A percentile compares a stretch with the other conserved stretches of the same genome.
These are phyloP conservation scores for Pleurotus tuoliensis DNA, from an alignment of 768 basidiomycete species.

Conservation along the genomic window DNA sequence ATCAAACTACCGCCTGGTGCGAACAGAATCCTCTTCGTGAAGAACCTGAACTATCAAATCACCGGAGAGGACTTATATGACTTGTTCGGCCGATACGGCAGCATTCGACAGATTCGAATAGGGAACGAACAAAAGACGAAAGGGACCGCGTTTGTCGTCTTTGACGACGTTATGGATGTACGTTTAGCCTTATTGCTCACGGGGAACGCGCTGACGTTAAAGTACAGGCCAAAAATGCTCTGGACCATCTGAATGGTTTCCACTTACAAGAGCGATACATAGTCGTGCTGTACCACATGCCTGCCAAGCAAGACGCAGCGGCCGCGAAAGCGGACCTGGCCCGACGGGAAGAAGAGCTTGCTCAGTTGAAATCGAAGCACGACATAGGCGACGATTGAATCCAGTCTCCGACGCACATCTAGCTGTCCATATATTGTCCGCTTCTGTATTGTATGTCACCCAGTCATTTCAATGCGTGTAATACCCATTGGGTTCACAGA, in stretches of 20 bases:
- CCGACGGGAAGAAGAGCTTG: conserved; percentile 86
- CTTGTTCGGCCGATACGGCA: conserved; percentile 95
- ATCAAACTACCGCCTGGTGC: conserved; percentile 89
- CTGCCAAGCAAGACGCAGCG: conserved; percentile 92
- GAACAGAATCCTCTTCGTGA: conserved; percentile 89
- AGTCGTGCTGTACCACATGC: conserved; percentile 97
- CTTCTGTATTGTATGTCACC: background rate
- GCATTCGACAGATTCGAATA: conserved; percentile 91
- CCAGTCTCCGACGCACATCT: background rate
- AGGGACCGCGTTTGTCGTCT: conserved; percentile 96
- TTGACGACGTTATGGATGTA: conserved; percentile 95
- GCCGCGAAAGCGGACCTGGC: conserved; percentile 91
- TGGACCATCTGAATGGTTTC: conserved; percentile 96
- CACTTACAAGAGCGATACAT: conserved; percentile 98
- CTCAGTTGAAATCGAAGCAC: conserved; percentile 81
- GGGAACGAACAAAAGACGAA: conserved; percentile 90
- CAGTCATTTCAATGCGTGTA: background rate
- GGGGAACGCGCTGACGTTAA: conserved; percentile 13
- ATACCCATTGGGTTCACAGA: conserved; percentile 1
- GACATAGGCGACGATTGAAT: conserved; percentile 72
- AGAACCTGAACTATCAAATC: conserved; percentile 90
- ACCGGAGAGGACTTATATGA: conserved; percentile 95
- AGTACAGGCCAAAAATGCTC: conserved; percentile 86
- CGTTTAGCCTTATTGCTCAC: conserved; percentile 20
- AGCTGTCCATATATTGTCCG: background rate